These are phyloP conservation scores for Kwoniella bestiolae DNA, from an alignment of 768 basidiomycete genomes.

Conservation along the genomic window DNA sequence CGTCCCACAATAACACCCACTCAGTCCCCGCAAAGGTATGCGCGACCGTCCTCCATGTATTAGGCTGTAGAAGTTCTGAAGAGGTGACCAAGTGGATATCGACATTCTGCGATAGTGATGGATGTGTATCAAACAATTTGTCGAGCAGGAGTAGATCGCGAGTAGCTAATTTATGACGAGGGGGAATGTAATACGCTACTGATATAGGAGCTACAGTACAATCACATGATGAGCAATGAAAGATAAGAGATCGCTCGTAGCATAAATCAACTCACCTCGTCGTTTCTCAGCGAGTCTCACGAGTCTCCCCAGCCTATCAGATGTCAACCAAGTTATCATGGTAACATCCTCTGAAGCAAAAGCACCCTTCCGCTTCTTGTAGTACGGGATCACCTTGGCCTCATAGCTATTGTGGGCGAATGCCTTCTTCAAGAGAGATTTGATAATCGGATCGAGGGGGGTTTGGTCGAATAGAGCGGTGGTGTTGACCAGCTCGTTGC, in stretches of 20 bases:
- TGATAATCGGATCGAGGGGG: background rate
- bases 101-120: background rate
- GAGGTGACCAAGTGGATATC: conserved; percentile 12
- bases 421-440: background rate
- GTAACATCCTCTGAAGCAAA: background rate
- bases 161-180: background rate
- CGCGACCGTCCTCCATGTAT: conserved; percentile 11
- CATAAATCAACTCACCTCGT: background rate
- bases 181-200: background rate
- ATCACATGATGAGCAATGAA: background rate
- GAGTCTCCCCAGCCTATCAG: background rate
- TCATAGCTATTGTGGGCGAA: background rate
- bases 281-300: background rate
- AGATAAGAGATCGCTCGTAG: background rate
- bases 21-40: conserved; percentile 7
- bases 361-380: background rate
- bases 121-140: background rate
- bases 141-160: background rate
- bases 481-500: background rate
- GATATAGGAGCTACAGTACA: background rate
- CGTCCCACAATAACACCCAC: conserved; percentile 11
- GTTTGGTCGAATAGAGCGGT: conserved; percentile 1
- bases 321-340: background rate
- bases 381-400: background rate
- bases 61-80: background rate